Evolutionary conservation across 345 rosid genomes (phyloP), one percentile per base, ranked within the genome.

Genomic region (Eucalyptus cloeziana): DNA sequence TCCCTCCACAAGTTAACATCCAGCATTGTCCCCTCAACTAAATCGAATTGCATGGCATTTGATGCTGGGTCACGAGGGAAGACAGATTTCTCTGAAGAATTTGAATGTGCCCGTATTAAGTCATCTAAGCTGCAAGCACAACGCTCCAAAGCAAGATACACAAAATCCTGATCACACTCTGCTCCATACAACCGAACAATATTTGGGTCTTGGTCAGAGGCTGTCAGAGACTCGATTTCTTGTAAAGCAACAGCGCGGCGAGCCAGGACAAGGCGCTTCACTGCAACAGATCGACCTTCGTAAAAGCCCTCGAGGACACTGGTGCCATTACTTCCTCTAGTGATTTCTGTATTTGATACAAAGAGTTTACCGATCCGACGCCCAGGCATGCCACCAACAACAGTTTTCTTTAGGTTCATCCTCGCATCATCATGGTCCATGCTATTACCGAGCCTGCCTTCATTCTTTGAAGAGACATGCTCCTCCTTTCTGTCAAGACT

Each of bases 131-230:
- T 96, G 92, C 98, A 98, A 3, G 90, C 87, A 91, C 98, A 98
- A 44, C 98, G 98, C 93, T 98, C 99, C 88, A 98, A 93, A 89
- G 97, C 93, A 85, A 98, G 96, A 92, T 98, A 98, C 44, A 96
- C 97, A 91, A 98, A 98, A 92, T 98, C 98, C 86, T 91, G 94
- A 90, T 98, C 99, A 91, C 87, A 88, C 94, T 98, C 99, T 92
- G 96, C 96, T 6, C 98, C 99, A 31, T 95, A 94, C 99, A 97
- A 96, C 88, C 99, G 92, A 87, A 98, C 96, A 89, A 98, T 95
- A 89, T 96, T 98, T 49, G 98, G 94, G 93, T 96, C 97, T 80
- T 93, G 92, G 91, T 98, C 99, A 45, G 99, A 98, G 44, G 97
- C 97, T 90, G 95, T 95, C 91, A 98, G 98, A 92, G 97, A 97